These are phyloP conservation scores for Globisporangium middletonii DNA, from an alignment of 352 stramenopile genomes.

Conservation along the genomic window DNA sequence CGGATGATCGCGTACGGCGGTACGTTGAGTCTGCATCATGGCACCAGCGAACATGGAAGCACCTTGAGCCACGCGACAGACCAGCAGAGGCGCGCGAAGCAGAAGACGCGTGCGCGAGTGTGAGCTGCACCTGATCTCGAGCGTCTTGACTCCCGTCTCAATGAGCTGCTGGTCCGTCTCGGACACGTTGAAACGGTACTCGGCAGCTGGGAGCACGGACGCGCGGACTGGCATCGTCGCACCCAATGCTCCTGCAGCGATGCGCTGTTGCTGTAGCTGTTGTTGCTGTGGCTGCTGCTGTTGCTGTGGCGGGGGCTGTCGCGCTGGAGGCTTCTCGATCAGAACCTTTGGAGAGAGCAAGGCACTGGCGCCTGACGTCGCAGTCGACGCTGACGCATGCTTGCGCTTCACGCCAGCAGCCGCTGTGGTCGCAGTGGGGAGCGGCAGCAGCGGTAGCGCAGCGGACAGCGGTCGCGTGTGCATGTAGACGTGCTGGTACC, in stretches of 20 bases:
- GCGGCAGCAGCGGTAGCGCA: slow-evolving; percentile 1
- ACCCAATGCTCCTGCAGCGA: background rate
- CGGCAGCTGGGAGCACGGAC: slow-evolving; percentile 22
- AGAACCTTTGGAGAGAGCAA: background rate
- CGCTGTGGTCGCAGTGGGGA: slow-evolving; percentile 2
- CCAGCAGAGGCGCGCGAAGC: too few species aligned
- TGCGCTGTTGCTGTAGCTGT: slow-evolving; percentile 13
- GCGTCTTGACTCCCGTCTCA: slow-evolving; percentile 41
- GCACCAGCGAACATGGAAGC: background rate
- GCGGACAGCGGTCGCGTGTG: background rate
- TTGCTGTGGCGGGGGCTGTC: background rate
- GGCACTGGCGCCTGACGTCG: background rate
- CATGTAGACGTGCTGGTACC: background rate
- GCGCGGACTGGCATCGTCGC: background rate
- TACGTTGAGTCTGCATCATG: slow-evolving; percentile 36
- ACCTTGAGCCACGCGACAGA: background rate
- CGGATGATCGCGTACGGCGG: slow-evolving; percentile 68
- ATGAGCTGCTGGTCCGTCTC: slow-evolving; percentile 35
- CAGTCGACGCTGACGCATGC: background rate
- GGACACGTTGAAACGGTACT: slow-evolving; percentile 55
- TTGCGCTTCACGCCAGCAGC: slow-evolving; percentile 9
- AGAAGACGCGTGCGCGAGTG: background rate
- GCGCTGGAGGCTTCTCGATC: slow-evolving; percentile 10
- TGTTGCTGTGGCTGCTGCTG: background rate
- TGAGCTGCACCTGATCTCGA: slow-evolving; percentile 51